phyloP scores from a whole-genome alignment of 345 rosid species.

The Noccaea caerulescens region DNA sequence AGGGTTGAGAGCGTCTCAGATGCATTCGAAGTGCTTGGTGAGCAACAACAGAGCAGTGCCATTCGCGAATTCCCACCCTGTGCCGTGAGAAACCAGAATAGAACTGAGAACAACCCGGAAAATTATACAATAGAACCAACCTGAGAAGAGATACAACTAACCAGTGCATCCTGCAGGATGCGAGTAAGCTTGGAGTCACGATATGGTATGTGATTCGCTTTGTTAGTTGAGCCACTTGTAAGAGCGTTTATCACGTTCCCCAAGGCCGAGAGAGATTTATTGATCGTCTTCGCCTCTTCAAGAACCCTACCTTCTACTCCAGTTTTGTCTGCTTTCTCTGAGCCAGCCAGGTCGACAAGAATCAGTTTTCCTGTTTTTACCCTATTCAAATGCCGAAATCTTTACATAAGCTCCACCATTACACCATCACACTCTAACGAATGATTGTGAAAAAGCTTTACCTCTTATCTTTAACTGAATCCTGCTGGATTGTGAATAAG shows the following conservation, averaged over 20 bases:
- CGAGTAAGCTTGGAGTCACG: conserved; percentile 97
- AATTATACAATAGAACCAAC: conserved; percentile 6
- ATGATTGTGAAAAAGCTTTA: conserved; percentile 31
- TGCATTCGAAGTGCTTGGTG: conserved; percentile 81
- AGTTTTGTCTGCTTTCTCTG: conserved; percentile 92
- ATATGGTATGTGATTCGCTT: conserved; percentile 72
- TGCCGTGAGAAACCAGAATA: conserved; percentile 27
- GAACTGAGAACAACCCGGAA: conserved; percentile 21
- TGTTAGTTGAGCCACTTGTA: conserved; percentile 69
- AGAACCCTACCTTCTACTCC: conserved; percentile 95
- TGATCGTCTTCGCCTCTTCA: conserved; percentile 93
- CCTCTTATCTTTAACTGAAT: conserved; percentile 61
- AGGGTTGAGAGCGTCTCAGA: conserved; percentile 85
- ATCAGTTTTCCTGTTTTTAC: conserved; percentile 68
- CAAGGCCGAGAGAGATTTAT: conserved; percentile 86
- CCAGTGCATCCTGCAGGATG: conserved; percentile 83
- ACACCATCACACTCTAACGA: neutral
- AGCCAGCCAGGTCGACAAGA: conserved; percentile 92
- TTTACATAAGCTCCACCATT: conserved; percentile 22
- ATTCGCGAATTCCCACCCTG: conserved; percentile 88
- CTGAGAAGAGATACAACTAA: conserved; percentile 48
- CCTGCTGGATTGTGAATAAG: conserved; percentile 64
- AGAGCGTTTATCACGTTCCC: conserved; percentile 89
- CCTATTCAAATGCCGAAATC: conserved; percentile 45
- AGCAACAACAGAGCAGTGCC: conserved; percentile 89